Evolutionary conservation across 257 asterid genomes (phyloP), one percentile per base, ranked within the genome.

Genomic region (Parsonsia alboflavescens): DNA sequence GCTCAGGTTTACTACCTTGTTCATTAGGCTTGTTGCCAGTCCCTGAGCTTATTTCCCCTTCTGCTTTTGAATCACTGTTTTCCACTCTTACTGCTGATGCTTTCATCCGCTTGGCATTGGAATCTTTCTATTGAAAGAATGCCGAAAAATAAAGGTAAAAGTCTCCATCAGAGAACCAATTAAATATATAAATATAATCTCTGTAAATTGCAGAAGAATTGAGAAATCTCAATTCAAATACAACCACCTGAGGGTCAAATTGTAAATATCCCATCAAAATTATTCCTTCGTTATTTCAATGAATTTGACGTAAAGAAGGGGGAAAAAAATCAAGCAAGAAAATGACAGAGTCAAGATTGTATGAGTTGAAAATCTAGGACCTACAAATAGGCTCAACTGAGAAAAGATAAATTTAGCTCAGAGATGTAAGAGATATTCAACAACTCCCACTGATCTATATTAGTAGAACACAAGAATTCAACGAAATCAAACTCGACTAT

Each of bases 21-120:
- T 82, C 90, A 10, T 75, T 76, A n/a, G 80, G 85, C 82, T 88
- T 88, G 72, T 68, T 48, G 71, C 82, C 86, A 24, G 85, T 83
- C 75, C 86, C 86, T 45, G 93, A 88, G 79, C 80, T 82, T 7
- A 88, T 74, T 77, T 88, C 91, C n/a, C 80, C 82, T 81, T 89
- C 93, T 30, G 74, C 48, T 77, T 85, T 90, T 54, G 83, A 80
- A 45, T 81, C 86, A 57, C 74, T 77, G 75, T 71, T 82, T 77
- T 76, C 85, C 54, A 77, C 87, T n/a, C 53, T 68, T 21, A 82
- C 64, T 74, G 75, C 86, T 16, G 86, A 75, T 41, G 59, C 81
- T 73, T 86, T 91, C 44, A 78, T 49, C 54, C 89, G 79, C 83
- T 93, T 89, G 33, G 74, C 79, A 72, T 57, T 75, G 42, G 82